Conservation (phyloP, 192 early-diverging fungal species). For the Irineochytrium annulatum region DNA sequence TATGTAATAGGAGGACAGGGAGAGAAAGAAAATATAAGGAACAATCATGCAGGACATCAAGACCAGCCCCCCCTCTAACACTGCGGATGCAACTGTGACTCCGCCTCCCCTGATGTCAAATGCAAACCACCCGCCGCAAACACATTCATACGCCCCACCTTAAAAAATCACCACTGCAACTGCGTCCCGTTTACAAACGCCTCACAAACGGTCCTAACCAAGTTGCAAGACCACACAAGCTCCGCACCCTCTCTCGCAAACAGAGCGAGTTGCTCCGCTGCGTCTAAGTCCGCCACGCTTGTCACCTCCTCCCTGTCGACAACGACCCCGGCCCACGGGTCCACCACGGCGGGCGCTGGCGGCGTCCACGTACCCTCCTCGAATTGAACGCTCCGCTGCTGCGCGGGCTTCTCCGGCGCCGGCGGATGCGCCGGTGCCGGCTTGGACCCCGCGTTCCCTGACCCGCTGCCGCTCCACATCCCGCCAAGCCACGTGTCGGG, state of each 20-base stretch:
- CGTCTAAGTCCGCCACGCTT: constrained; percentile 24
- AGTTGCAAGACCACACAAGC: constrained; percentile 32
- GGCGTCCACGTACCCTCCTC: neutral
- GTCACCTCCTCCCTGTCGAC: neutral
- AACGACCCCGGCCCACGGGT: neutral
- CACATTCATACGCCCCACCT: neutral
- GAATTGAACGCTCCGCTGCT: neutral
- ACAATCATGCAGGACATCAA: too few species aligned
- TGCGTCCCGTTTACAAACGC: constrained; percentile 16
- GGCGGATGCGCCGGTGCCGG: neutral
- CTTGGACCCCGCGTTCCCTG: too few species aligned
- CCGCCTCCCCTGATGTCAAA: too few species aligned
- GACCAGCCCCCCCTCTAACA: too few species aligned
- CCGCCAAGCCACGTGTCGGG: too few species aligned
- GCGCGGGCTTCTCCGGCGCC: neutral
- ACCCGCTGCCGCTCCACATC: too few species aligned
- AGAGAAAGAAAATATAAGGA: too few species aligned
- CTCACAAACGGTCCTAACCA: constrained; percentile 26
- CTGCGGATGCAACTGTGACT: too few species aligned
- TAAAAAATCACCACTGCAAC: constrained; percentile 12
- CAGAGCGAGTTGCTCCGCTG: constrained; percentile 29
- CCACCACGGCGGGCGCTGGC: neutral
- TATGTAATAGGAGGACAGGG: too few species aligned
- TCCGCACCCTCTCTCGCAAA: constrained; percentile 32
- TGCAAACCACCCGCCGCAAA: too few species aligned